phyloP scores from a whole-genome alignment of 805 yeast genomes.

The Saccharomyces jurei region DNA sequence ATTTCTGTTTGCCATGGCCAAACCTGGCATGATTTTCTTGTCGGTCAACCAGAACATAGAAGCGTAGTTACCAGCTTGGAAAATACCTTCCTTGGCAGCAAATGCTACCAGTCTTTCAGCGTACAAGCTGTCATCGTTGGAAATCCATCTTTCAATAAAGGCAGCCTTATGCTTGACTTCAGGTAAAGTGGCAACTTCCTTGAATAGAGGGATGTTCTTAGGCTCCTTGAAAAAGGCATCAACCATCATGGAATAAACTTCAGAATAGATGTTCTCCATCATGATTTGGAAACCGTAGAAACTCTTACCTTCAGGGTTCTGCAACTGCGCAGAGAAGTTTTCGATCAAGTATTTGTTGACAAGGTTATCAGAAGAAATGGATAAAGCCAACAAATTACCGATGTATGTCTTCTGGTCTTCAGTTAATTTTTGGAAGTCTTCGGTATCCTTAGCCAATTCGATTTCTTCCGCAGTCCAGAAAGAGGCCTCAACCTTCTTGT shows the following conservation, averaged over 20 bases:
- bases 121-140: slow-evolving; percentile 74
- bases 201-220: slow-evolving; percentile 77
- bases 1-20: slow-evolving; percentile 90
- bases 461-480: slow-evolving; percentile 99
- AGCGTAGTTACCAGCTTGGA: slow-evolving; percentile 95
- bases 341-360: slow-evolving; percentile 95
- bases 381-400: slow-evolving; percentile 88
- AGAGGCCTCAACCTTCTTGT: slow-evolving; percentile 96
- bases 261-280: slow-evolving; percentile 98
- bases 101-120: slow-evolving; percentile 94
- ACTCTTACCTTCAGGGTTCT: slow-evolving; percentile 94
- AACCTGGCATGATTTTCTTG: slow-evolving; percentile 96
- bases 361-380: slow-evolving; percentile 95
- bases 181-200: slow-evolving; percentile 87
- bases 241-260: slow-evolving; percentile 86
- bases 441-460: slow-evolving; percentile 80
- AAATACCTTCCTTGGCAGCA: slow-evolving; percentile 97
- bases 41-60: slow-evolving; percentile 95
- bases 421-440: slow-evolving; percentile 81
- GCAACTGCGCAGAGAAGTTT: slow-evolving; percentile 93
- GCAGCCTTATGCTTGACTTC: slow-evolving; percentile 91
- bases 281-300: slow-evolving; percentile 98
- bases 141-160: slow-evolving; percentile 96
- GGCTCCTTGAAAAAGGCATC: slow-evolving; percentile 94
- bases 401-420: slow-evolving; percentile 87